phyloP scores from a whole-genome alignment of 805 yeast species.

The Candida maris region DNA sequence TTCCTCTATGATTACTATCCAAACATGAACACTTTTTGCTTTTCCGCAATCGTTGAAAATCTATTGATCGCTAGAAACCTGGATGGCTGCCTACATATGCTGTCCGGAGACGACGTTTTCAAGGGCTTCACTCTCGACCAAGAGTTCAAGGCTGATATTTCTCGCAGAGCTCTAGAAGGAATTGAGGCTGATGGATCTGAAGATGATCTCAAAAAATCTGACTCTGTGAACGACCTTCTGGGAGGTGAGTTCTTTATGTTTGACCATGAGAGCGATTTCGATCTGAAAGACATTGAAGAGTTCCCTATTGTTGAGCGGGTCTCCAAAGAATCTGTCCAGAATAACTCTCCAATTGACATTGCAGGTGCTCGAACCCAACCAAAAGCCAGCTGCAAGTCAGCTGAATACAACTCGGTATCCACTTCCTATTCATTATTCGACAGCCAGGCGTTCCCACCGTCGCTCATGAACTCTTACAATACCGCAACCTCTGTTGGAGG shows the following conservation, averaged over 20 bases:
- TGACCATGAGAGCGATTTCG: slow-evolving; percentile 32
- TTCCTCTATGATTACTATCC: slow-evolving; percentile 49
- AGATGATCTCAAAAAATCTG: background rate
- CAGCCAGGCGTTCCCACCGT: slow-evolving; percentile 12
- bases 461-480: slow-evolving; percentile 17
- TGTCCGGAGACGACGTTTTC: slow-evolving; percentile 26
- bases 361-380: background rate
- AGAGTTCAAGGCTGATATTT: slow-evolving; percentile 32
- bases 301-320: slow-evolving; percentile 12
- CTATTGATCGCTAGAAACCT: slow-evolving; percentile 41
- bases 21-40: slow-evolving; percentile 40
- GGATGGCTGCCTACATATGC: slow-evolving; percentile 28
- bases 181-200: slow-evolving; percentile 2
- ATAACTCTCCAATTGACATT: slow-evolving; percentile 12
- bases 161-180: slow-evolving; percentile 9
- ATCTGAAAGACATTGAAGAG: slow-evolving; percentile 16
- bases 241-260: slow-evolving; percentile 34
- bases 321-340: slow-evolving; percentile 5
- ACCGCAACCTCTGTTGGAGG: slow-evolving; percentile 13
- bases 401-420: slow-evolving; percentile 9
- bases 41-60: slow-evolving; percentile 37
- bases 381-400: slow-evolving; percentile 1
- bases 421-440: slow-evolving; percentile 17
- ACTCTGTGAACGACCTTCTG: slow-evolving; percentile 7
- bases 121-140: slow-evolving; percentile 47